Percentiles rank a stretch among this genome's conserved stretches.
These are phyloP conservation scores for Neonectria hederae DNA, from an alignment of 2,329 filamentous ascomycete species.

Conservation along the genomic window DNA sequence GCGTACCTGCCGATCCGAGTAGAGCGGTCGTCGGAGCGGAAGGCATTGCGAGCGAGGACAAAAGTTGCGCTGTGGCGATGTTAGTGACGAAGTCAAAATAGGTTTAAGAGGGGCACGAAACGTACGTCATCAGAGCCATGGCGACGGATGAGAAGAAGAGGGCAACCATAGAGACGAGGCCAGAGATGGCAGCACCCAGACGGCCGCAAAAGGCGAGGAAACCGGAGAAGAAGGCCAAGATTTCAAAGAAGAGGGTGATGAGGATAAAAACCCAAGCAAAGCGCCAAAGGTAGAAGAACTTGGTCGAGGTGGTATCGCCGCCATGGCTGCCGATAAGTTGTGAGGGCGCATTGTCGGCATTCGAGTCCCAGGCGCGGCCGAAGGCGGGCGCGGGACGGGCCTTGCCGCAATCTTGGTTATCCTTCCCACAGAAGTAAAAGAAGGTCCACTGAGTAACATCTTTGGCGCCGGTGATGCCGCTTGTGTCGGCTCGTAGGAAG, in stretches of 20 bases:
- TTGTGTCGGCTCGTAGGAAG: conserved; percentile 84
- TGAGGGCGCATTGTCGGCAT: conserved; percentile 55
- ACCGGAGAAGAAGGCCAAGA: conserved; percentile 72
- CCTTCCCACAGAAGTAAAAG: conserved; percentile 80
- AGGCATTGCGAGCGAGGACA: conserved; percentile 74
- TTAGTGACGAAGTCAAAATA: conserved; percentile 20
- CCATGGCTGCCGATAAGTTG: conserved; percentile 62
- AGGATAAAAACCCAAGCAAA: conserved; percentile 95
- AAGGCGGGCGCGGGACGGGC: conserved; percentile 72
- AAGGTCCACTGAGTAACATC: conserved; percentile 85
- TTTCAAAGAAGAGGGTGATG: conserved; percentile 82
- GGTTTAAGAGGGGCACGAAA: conserved; percentile 11
- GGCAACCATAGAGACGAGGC: conserved; percentile 64
- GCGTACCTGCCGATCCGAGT: conserved; percentile 73
- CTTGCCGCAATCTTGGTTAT: conserved; percentile 71
- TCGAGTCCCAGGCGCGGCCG: conserved; percentile 73
- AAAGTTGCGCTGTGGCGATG: conserved; percentile 61
- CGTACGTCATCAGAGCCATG: conserved; percentile 80
- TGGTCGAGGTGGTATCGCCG: conserved; percentile 61
- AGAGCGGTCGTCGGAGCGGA: conserved; percentile 62
- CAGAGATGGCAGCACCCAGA: conserved; percentile 74
- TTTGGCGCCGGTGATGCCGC: conserved; percentile 74
- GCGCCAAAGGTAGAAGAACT: conserved; percentile 85
- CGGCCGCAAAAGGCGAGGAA: conserved; percentile 77
- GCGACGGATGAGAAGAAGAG: conserved; percentile 75